These are phyloP conservation scores for Coniophora puteana DNA, from an alignment of 1,284 basidiomycete genomes.

Conservation along the genomic window DNA sequence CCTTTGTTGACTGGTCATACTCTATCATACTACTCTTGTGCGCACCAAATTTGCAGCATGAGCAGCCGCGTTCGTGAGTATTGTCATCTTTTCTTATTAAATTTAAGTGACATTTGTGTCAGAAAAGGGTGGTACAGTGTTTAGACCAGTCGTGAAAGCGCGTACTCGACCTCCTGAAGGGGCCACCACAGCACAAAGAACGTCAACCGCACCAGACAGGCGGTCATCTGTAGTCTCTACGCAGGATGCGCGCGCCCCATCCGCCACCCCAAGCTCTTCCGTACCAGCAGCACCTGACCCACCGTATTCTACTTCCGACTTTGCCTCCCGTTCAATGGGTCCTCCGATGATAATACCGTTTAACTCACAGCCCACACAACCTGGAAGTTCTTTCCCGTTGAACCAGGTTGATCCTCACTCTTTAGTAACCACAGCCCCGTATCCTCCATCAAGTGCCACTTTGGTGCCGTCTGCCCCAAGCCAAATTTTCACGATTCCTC, in stretches of 20 bases:
- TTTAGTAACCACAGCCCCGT: no score
- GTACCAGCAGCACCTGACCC: not conserved
- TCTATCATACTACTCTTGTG: not conserved
- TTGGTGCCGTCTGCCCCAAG: no score
- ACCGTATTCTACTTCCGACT: not conserved
- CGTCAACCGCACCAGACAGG: constrained; percentile 21
- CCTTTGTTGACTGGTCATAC: constrained; percentile 2
- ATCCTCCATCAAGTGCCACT: no score
- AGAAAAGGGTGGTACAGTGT: constrained; percentile 73
- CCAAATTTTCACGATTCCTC: no score
- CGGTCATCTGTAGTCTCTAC: constrained; percentile 37
- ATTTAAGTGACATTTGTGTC: constrained; percentile 8
- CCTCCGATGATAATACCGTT: no score
- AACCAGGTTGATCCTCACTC: no score
- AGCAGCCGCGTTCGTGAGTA: constrained; percentile 74
- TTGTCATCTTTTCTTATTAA: constrained; percentile 1
- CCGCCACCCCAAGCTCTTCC: constrained; percentile 8
- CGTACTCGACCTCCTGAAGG: constrained; percentile 33
- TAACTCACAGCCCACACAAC: no score
- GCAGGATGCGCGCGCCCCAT: constrained; percentile 21
- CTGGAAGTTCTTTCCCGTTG: no score
- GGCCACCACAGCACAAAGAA: no score
- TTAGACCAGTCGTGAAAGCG: constrained; percentile 59
- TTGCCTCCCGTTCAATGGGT: constrained; percentile 14
- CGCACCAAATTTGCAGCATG: constrained; percentile 36